Evolutionary conservation across 208 protist genomes (phyloP), one percentile per base, ranked within the genome.

Genomic region (Trypanosoma platydactyli): DNA sequence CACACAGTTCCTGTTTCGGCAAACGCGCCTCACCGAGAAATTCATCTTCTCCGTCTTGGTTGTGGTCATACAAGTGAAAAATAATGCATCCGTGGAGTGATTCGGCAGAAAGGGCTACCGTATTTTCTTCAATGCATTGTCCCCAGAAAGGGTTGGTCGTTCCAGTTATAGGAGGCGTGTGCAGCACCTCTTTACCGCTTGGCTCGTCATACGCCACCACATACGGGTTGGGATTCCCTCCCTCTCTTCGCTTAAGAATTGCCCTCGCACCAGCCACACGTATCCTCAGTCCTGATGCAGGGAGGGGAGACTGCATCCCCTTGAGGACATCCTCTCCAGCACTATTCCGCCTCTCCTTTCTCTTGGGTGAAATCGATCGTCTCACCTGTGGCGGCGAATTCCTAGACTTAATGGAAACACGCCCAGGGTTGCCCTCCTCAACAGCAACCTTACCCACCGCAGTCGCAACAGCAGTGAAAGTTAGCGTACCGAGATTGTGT

Each of bases 11-110:
- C 9, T 49, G 16, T 38, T 49, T 75, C 33, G 76, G 27, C 27
- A 81, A 25, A 41, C 33, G 44, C 25, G 71, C 65, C 54, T 81
- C 71, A 6, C 76, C 76, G 29, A 81, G 64, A 55, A 77, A 81
- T 1, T 55, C 64, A n/a, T 63, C 66, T 13, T 44, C 22, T 55
- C 68, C 68, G 12, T 71, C 57, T 4, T 35, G 6, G 22, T 58
- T 27, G 44, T 60, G 35, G 33, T 59, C 59, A 55, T 59, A 62
- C n/a, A 70, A 49, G 29, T 61, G 52, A 49, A 76, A 70, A 4
- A 71, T 40, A 46, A 76, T 61, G 44, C 20, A 20, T 27, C 33
- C 63, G n/a, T 25, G n/a, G n/a, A 13, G 40, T 7, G 2, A 12
- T 16, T 45, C 25, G 27, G 30, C 38, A 58, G 2, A 52, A 50